Conservation (phyloP, 2,329 filamentous ascomycete genomes). For the Colletotrichum nymphaeae region DNA sequence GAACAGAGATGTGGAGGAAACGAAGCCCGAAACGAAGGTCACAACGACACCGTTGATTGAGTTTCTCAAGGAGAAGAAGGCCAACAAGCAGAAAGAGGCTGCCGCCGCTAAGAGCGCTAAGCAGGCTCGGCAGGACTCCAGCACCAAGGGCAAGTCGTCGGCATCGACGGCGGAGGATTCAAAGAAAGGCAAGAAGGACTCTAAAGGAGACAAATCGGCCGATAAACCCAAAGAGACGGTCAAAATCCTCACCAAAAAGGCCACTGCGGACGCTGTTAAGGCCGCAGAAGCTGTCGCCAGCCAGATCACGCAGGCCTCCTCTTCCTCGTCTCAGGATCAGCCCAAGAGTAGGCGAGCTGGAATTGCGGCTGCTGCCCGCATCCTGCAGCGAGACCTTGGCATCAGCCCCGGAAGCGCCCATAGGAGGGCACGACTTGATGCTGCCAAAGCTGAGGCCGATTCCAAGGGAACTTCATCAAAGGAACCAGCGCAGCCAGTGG, state of each 20-base stretch:
- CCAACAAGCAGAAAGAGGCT: constrained; percentile 72
- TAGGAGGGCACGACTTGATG: constrained; percentile 68
- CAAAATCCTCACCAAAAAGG: constrained; percentile 72
- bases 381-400: constrained; percentile 74
- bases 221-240: constrained; percentile 69
- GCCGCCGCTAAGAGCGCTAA: constrained; percentile 67
- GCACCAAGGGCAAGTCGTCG: constrained; percentile 58
- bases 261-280: constrained; percentile 60
- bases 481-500: constrained; percentile 38
- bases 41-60: constrained; percentile 91
- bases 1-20: constrained; percentile 59
- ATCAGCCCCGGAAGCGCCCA: constrained; percentile 73
- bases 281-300: constrained; percentile 55
- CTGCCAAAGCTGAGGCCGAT: constrained; percentile 65
- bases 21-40: constrained; percentile 68
- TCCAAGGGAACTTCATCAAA: constrained; percentile 51
- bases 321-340: constrained; percentile 46
- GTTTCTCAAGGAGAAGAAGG: constrained; percentile 91
- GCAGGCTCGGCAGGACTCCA: constrained; percentile 65
- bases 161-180: constrained; percentile 54
- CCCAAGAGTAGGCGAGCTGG: constrained; percentile 69
- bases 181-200: constrained; percentile 69
- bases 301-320: constrained; percentile 50
- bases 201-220: constrained; percentile 61
- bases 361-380: constrained; percentile 73